Evolutionary conservation across 495 filamentous ascomycete species (phyloP), one percentile per base, ranked within the genome.

Genomic region (Pseudotulostoma volvatum): DNA sequence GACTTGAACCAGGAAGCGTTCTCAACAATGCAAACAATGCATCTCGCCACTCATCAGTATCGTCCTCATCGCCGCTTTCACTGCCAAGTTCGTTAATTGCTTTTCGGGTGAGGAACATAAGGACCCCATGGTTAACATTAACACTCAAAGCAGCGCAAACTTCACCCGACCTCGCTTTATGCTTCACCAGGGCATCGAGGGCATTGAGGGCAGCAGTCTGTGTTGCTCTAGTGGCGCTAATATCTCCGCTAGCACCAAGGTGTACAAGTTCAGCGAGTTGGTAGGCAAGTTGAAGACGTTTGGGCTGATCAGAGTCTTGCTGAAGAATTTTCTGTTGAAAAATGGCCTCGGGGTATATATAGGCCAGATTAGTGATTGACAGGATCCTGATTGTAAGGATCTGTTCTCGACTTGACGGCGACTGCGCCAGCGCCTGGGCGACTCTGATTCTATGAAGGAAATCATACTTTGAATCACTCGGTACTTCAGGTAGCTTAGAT

Each of bases 31-130:
- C 74, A 59, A 96, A 88, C 7, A 94, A 64, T 18, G 77, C 76
- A 48, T 86, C 80, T n/a, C 86, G 76, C 84, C 86, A 94, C 48
- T 87, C 75, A 48, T 93, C 84, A 36, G 75, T 64, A 38, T 73
- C 74, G 41, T 76, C 72, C 8, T 64, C 59, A 9, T 61, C 60
- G 31, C 73, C 64, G 34, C 70, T 64, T 33, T 81, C 73, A 7
- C 59, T 60, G 28, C 66, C 70, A 57, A 96, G 74, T 44, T 84
- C 79, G 16, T 79, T 82, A 39, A 94, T 81, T 8, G 83, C 78
- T 53, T 88, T 94, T 35, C 88, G 76, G 21, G 93, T 76, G 41
- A 93, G 67, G 52, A 96, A 95, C 51, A 94, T 77, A n/a, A 99
- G 69, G 11, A 96, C 77, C 9, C 92, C 92, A 47, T 99, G 92